Conservation (phyloP, 208 protist species). For the Acanthamoeba rhysodes region DNA sequence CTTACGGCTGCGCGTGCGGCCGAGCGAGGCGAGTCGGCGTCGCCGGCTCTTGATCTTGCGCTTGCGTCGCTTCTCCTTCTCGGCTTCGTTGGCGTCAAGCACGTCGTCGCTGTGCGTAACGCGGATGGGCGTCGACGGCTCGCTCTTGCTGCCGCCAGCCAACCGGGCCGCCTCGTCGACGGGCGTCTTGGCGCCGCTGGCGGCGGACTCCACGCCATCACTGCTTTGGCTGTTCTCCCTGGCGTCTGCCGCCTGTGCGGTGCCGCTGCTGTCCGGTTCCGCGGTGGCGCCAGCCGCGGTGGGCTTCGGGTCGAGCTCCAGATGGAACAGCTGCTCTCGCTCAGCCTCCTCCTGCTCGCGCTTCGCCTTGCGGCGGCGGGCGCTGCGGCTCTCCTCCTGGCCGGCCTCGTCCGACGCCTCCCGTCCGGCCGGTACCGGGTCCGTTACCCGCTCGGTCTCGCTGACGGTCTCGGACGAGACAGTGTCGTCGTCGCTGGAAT, state of each 20-base stretch:
- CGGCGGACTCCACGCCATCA: background rate
- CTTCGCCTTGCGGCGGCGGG: background rate
- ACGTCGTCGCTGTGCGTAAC: slow-evolving; percentile 4
- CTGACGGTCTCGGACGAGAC: background rate
- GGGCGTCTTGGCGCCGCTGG: background rate
- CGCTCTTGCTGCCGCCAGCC: slow-evolving; percentile 25
- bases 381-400: background rate
- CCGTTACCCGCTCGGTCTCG: slow-evolving; percentile 13
- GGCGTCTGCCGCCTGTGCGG: background rate
- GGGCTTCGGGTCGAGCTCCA: slow-evolving; percentile 40
- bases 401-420: background rate
- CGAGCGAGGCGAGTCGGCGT: background rate
- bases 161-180: background rate
- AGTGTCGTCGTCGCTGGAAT: background rate
- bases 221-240: background rate
- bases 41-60: slow-evolving; percentile 29
- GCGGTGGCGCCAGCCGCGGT: background rate
- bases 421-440: background rate
- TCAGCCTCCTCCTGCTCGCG: slow-evolving; percentile 12
- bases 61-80: slow-evolving; percentile 63
- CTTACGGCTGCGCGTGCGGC: background rate
- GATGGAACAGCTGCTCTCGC: slow-evolving; percentile 36
- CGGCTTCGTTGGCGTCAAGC: background rate
- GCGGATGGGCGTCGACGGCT: slow-evolving; percentile 25
- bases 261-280: background rate